Base-by-base conservation (phyloP, 228 moss, liverwort and hornwort genomes). In the Sphagnum fallax region DNA sequence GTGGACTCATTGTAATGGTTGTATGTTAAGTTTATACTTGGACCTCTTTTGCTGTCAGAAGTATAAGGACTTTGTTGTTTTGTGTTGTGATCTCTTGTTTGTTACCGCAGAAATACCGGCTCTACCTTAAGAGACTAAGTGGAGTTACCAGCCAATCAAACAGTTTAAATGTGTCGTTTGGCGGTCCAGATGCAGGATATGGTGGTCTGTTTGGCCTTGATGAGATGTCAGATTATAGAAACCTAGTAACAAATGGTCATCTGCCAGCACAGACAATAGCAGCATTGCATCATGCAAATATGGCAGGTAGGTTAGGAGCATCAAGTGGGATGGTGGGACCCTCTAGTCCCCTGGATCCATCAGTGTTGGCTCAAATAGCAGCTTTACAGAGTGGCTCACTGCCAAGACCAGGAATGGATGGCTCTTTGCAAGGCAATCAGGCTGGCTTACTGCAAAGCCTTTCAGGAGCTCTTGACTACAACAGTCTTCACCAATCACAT, bases 101-200 rank as follows among this genome's bases (percentile, higher is more conserved):
- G 8, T 69, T 16, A 48, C 47, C 48, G 10, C 80, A 88, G 88
- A 88, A 88, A 50, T 88, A 88, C 57, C 84, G 88, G 58, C 76
- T 88, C 32, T 88, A 88, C 71, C 65, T 88, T 76, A 88, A 82
- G 82, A 80, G 88, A 66, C 71, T 88, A 1, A 88, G 88, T 69
- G 88, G 88, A 55, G 85, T 88, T 50, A 68, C 82, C 7, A 80
- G 70, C 67, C 78, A 76, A 50, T 85, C 80, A 67, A 73, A 69
- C 64, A 78, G 78, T 55, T 78, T 87, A 74, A 81, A 65, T 73
- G 74, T 78, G 52, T 82, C 83, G 55, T 87, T 83, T 66, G 87
- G 77, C 63, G 82, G 87, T 60, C 74, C 76, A 1, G 88, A 88
- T 62, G 76, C 88, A 32, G 32, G 32, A 5, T 88, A 85, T 70